Evolutionary conservation across 305 asterid genomes (phyloP).

Genomic region (Plantago lanceolata): DNA sequence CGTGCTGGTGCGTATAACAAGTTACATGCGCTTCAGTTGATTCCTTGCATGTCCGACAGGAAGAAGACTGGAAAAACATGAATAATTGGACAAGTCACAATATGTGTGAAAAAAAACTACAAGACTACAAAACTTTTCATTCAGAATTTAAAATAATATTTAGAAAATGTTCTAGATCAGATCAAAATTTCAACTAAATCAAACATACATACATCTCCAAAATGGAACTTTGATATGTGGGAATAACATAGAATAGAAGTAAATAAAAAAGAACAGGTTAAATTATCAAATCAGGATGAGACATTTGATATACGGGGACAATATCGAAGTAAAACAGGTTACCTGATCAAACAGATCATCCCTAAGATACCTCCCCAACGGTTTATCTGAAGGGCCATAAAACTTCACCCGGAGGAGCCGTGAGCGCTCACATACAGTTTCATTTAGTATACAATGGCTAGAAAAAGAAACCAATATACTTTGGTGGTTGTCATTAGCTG

Average conservation of each 20-base stretch:
- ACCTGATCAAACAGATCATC: slow-evolving; percentile 88
- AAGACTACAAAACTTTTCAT: not conserved
- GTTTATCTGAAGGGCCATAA: slow-evolving; percentile 82
- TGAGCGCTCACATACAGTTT: slow-evolving; percentile 79
- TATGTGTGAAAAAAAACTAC: not conserved
- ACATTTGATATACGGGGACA: not conserved
- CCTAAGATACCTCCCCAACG: slow-evolving; percentile 83
- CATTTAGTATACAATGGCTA: slow-evolving; percentile 65
- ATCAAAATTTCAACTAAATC: not conserved
- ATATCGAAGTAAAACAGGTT: slow-evolving; percentile 4
- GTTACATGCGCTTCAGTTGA: slow-evolving; percentile 76
- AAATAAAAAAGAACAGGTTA: not conserved
- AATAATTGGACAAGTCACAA: not conserved
- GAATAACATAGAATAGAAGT: no score
- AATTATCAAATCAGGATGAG: no score
- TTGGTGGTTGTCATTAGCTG: slow-evolving; percentile 50
- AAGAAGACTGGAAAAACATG: slow-evolving; percentile 45
- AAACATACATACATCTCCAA: not conserved
- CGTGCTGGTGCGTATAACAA: slow-evolving; percentile 86
- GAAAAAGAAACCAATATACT: slow-evolving; percentile 88
- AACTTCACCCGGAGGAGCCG: slow-evolving; percentile 70
- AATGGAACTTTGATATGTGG: not conserved
- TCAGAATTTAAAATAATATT: not conserved
- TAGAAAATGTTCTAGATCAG: no score
- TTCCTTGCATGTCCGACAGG: slow-evolving; percentile 78